A percentile compares a stretch with the other conserved stretches of the same genome.
Evolutionary conservation across 2,329 filamentous ascomycete species (phyloP).

Genomic region (Bipolaris oryzae): DNA sequence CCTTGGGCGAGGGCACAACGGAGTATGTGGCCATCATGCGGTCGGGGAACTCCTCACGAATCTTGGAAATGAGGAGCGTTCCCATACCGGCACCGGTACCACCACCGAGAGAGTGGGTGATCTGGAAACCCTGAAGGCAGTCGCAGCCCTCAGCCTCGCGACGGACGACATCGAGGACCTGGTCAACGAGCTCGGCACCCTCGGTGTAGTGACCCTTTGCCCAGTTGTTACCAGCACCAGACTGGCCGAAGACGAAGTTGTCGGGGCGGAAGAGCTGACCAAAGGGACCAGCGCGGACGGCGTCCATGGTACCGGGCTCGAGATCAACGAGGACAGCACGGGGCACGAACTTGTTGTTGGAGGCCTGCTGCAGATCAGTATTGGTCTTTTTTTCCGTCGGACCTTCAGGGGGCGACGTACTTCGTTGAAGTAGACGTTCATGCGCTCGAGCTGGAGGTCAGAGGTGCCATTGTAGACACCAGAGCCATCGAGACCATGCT

Average conservation of each 20-base stretch:
- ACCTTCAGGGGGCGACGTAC: constrained; percentile 53
- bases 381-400: constrained; percentile 13
- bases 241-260: constrained; percentile 99
- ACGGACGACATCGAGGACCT: constrained; percentile 97
- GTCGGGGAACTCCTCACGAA: constrained; percentile 99
- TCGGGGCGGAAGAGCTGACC: constrained; percentile 99
- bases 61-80: constrained; percentile 99
- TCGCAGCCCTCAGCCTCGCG: constrained; percentile 98
- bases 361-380: constrained; percentile 66
- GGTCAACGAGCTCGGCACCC: constrained; percentile 97
- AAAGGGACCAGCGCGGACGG: constrained; percentile 96
- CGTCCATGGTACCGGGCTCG: constrained; percentile 99
- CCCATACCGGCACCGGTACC: constrained; percentile 99
- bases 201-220: constrained; percentile 99
- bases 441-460: constrained; percentile 98
- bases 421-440: constrained; percentile 99
- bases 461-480: constrained; percentile 98
- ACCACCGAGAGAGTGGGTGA: constrained; percentile 99
- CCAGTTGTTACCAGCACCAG: constrained; percentile 99
- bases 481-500: constrained; percentile 95
- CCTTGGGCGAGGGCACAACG: constrained; percentile 97
- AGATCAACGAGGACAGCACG: constrained; percentile 99
- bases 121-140: constrained; percentile 99
- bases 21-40: constrained; percentile 99
- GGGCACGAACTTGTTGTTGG: constrained; percentile 98